Evolutionary conservation across 768 basidiomycete species (phyloP).

Genomic region (Pulveroboletus sp.): DNA sequence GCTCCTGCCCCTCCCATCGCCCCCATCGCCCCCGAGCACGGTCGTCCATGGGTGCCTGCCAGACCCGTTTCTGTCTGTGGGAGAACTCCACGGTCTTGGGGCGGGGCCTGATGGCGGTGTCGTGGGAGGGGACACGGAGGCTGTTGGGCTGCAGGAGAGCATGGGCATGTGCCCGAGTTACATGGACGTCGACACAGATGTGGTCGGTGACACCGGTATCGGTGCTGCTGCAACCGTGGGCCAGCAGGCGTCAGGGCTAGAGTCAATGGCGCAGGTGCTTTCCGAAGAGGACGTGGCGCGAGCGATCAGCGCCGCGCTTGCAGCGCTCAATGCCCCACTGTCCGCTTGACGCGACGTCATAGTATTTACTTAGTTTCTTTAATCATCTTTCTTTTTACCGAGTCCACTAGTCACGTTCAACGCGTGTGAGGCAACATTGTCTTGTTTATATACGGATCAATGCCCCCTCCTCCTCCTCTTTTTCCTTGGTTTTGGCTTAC

Average conservation of each 20-base stretch:
- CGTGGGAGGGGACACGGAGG: too few species aligned
- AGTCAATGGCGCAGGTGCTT: conserved; percentile 3
- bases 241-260: neutral
- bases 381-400: too few species aligned
- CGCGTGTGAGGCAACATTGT: too few species aligned
- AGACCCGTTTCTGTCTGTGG: neutral
- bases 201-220: neutral
- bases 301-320: conserved; percentile 23
- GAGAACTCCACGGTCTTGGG: neutral
- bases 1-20: too few species aligned
- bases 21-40: neutral
- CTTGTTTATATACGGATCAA: too few species aligned
- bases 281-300: conserved; percentile 19
- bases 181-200: neutral
- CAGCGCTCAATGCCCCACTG: conserved; percentile 4
- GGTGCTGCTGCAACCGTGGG: neutral
- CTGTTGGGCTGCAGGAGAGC: too few species aligned
- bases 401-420: too few species aligned
- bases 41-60: neutral
- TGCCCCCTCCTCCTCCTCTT: too few species aligned
- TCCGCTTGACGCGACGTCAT: too few species aligned
- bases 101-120: neutral
- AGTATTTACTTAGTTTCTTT: too few species aligned
- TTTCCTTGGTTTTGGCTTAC: too few species aligned
- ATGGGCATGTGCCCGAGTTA: too few species aligned